Evolutionary conservation across 768 basidiomycete genomes (phyloP).

Genomic region (Gymnopilus junonius): DNA sequence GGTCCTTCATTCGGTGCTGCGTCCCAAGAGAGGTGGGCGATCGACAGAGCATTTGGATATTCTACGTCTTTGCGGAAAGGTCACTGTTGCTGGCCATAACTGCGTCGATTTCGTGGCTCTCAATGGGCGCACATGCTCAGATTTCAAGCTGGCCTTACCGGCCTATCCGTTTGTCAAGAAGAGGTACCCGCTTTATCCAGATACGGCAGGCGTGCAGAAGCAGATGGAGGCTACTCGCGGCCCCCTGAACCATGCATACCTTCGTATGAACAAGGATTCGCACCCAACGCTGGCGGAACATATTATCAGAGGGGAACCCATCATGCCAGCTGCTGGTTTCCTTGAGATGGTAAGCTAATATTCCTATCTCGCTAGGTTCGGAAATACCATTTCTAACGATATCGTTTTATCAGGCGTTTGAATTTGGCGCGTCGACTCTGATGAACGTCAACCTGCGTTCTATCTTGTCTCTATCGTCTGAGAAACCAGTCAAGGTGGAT

Average conservation of each 20-base stretch:
- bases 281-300: conserved; percentile 48
- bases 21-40: not conserved
- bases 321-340: conserved; percentile 51
- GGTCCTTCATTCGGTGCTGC: too few species aligned
- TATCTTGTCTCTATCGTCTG: conserved; percentile 22
- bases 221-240: conserved; percentile 32
- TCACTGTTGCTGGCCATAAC: conserved; percentile 33
- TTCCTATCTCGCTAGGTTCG: not conserved
- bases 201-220: conserved; percentile 20
- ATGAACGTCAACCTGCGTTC: conserved; percentile 24
- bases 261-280: conserved; percentile 39
- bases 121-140: conserved; percentile 22
- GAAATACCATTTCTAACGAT: conserved; percentile 1
- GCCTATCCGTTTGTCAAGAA: conserved; percentile 37
- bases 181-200: conserved; percentile 15
- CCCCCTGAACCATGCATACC: conserved; percentile 38
- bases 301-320: conserved; percentile 46
- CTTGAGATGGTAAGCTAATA: conserved; percentile 38
- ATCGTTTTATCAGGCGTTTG: conserved; percentile 31
- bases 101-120: conserved; percentile 34
- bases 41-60: conserved; percentile 5
- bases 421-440: conserved; percentile 33
- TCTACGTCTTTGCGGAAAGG: conserved; percentile 31
- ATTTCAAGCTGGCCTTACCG: conserved; percentile 16
- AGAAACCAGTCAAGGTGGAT: conserved; percentile 22